Evolutionary conservation across 164 flowering plant species (phyloP).

Genomic region (Kalanchoe fedtschenkoi): DNA sequence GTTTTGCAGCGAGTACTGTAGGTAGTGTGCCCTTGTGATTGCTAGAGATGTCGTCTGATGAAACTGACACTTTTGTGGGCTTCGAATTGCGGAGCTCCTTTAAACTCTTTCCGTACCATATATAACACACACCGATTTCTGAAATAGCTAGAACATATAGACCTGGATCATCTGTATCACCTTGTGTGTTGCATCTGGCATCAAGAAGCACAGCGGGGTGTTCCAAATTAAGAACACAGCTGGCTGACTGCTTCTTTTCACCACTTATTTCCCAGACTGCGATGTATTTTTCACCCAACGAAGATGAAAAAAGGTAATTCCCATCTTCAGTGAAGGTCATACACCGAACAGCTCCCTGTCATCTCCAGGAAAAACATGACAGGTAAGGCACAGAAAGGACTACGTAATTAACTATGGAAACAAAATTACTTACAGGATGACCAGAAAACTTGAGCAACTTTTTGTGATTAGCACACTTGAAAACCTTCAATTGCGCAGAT

Average conservation of each 20-base stretch:
- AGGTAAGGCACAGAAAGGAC: slow-evolving; percentile 1
- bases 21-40: slow-evolving; percentile 32
- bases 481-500: slow-evolving; percentile 65
- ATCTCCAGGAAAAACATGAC: slow-evolving; percentile 7
- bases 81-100: slow-evolving; percentile 48
- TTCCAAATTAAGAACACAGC: slow-evolving; percentile 81
- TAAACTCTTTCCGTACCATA: slow-evolving; percentile 61
- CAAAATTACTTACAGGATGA: slow-evolving; percentile 68
- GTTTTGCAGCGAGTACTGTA: slow-evolving; percentile 57
- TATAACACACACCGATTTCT: slow-evolving; percentile 67
- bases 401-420: not conserved
- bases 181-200: slow-evolving; percentile 22
- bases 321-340: slow-evolving; percentile 81
- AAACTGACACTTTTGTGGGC: slow-evolving; percentile 56
- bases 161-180: slow-evolving; percentile 21
- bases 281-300: slow-evolving; percentile 74
- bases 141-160: slow-evolving; percentile 74
- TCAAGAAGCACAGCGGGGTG: slow-evolving; percentile 82
- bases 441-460: slow-evolving; percentile 90
- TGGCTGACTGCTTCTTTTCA: slow-evolving; percentile 53
- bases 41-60: slow-evolving; percentile 25
- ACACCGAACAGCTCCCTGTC: slow-evolving; percentile 69
- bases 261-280: slow-evolving; percentile 73
- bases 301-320: slow-evolving; percentile 69
- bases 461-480: slow-evolving; percentile 49